Evolutionary conservation across 2,329 filamentous ascomycete species (phyloP), one percentile per base, ranked within the genome.

Genomic region (Cucurbitaria berberidis): DNA sequence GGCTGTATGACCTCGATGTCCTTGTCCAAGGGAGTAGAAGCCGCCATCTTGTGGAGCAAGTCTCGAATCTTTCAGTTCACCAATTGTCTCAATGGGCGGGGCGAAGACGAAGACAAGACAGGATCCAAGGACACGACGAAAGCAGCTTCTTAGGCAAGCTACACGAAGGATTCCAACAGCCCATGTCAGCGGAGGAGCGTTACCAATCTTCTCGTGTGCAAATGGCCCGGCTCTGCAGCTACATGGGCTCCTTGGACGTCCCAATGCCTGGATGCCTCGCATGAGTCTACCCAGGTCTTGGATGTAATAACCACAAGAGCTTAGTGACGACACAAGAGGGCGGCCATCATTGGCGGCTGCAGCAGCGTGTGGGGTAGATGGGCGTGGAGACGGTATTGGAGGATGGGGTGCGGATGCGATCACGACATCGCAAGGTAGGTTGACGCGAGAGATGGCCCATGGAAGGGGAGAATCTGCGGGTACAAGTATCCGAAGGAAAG

Each of bases 361-460:
- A 30, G 24, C 13, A 35, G 43, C 16, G 32, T 43, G 60, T 61
- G 53, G 53, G 51, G 45, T 39, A 39, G 29, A 19, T 35, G 16
- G 27, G 45, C 45, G 45, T 38, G 15, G 29, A 3, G 27, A 40
- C 18, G 22, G 36, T 47, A 39, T 50, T 45, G 55, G 48, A 44
- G 41, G 42, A 46, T 47, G 30, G n/a, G 29, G 29, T 11, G 10
- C 4, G 8, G 29, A 30, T 5, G 30, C 42, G 48, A 67, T 59
- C 53, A 60, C 64, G 64, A 62, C 57, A 67, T 67, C 45, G 52
- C n/a, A 51, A 51, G 54, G 55, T 60, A 54, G 44, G 36, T 59
- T 66, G 63, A 64, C 63, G 63, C 40, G 56, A 58, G 52, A 45
- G 18, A 26, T 21, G 26, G 18, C 7, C 7, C 15, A 35, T 22